Conservation (phyloP, 257 asterid species). For the Agastache rugosa region DNA sequence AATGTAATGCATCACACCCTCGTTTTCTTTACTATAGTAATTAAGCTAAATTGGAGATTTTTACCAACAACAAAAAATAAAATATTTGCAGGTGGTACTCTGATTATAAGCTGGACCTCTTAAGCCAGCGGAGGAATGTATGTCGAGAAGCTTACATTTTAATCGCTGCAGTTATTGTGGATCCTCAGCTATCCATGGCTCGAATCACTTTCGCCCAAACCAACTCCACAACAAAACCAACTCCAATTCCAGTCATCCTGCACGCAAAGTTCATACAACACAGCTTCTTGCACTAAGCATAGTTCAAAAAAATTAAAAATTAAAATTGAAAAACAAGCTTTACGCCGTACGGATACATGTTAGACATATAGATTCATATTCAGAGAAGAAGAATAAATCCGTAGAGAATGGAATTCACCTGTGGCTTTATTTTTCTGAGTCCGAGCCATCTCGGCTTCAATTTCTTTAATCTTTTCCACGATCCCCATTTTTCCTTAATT, state of each 20-base stretch:
- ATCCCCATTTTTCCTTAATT: constrained; percentile 76
- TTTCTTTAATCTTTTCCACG: constrained; percentile 90
- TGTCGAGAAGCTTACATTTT: constrained; percentile 16
- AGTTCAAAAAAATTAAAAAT: not conserved
- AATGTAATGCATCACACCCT: too few relatives aligned
- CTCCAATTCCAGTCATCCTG: constrained; percentile 15
- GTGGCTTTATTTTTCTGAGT: constrained; percentile 99
- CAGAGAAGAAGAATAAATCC: not conserved
- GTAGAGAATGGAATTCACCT: constrained; percentile 46
- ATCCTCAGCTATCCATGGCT: constrained; percentile 37
- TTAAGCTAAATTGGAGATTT: too few relatives aligned
- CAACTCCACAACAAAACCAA: constrained; percentile 6
- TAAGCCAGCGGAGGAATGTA: constrained; percentile 20
- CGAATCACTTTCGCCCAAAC: constrained; percentile 34
- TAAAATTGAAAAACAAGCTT: not conserved
- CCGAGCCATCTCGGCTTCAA: constrained; percentile 98
- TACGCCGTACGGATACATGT: too few relatives aligned
- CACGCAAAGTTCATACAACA: constrained; percentile 12
- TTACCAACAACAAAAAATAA: not conserved
- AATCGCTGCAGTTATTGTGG: constrained; percentile 24
- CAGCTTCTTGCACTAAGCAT: not conserved
- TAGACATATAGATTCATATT: not conserved
- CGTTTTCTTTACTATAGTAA: not conserved
- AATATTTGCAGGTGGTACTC: constrained; percentile 39
- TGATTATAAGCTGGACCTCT: constrained; percentile 26